These are phyloP conservation scores for Hygrophoropsis aurantiaca DNA, from an alignment of 768 basidiomycete species.

Conservation along the genomic window DNA sequence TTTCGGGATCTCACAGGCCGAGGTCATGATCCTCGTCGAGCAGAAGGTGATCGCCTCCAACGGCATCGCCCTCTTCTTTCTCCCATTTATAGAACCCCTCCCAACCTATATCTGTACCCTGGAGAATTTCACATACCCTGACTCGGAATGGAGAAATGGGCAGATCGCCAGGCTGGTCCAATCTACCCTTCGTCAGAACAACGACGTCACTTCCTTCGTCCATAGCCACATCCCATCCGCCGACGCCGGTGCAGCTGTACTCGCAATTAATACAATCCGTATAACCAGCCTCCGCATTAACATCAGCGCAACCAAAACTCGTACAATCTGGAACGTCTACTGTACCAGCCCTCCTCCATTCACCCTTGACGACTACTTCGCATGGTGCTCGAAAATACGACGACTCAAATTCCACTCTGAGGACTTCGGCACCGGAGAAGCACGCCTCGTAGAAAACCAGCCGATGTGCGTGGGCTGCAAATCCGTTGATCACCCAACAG, in stretches of 20 bases:
- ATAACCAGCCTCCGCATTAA: not conserved
- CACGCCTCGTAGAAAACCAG: not conserved
- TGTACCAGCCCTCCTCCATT: not conserved
- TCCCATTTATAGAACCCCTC: not conserved
- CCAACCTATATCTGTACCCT: slow-evolving; percentile 1
- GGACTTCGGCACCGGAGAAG: not conserved
- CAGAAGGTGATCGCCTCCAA: not conserved
- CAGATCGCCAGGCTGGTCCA: not conserved
- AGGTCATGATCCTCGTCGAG: not conserved
- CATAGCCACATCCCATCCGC: not conserved
- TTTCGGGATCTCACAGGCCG: not conserved
- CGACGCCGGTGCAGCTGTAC: not conserved
- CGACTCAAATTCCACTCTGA: not conserved
- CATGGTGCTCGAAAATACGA: not conserved
- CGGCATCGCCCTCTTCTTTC: no score
- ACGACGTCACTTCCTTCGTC: not conserved
- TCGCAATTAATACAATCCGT: not conserved
- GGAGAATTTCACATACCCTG: slow-evolving; percentile 1
- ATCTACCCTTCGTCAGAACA: not conserved
- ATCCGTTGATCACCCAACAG: not conserved
- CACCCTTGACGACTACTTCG: not conserved
- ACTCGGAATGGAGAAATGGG: not conserved
- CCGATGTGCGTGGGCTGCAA: not conserved
- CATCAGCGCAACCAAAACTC: not conserved
- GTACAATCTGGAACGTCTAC: slow-evolving; percentile 4